Evolutionary conservation across 495 filamentous ascomycete genomes (phyloP).

Genomic region (Lasiosphaeria hispida): DNA sequence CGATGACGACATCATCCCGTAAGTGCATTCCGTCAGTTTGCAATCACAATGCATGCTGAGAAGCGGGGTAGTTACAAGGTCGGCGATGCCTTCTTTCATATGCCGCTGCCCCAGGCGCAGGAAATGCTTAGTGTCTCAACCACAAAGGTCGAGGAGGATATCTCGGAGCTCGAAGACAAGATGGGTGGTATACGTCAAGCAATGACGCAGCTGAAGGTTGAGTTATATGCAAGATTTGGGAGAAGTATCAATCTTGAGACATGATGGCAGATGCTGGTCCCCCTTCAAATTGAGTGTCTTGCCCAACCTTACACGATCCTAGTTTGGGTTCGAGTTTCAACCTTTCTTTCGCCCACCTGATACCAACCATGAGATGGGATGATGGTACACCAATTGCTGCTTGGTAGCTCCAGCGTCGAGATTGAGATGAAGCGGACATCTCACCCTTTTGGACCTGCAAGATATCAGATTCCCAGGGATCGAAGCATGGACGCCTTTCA

Average conservation of each 20-base stretch:
- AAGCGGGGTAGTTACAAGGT: slow-evolving; percentile 76
- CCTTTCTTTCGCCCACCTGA: too few species aligned
- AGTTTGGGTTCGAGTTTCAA: too few species aligned
- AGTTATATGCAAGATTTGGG: slow-evolving; percentile 90
- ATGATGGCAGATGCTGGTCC: slow-evolving; percentile 40
- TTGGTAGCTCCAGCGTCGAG: too few species aligned
- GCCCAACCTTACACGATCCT: slow-evolving; percentile 3
- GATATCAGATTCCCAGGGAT: too few species aligned
- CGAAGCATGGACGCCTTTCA: too few species aligned
- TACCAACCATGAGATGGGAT: too few species aligned
- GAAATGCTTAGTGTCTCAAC: slow-evolving; percentile 71
- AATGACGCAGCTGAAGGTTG: slow-evolving; percentile 82
- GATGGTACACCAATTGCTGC: too few species aligned
- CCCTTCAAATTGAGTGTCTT: neutral
- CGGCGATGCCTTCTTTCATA: slow-evolving; percentile 87
- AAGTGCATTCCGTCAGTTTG: slow-evolving; percentile 22
- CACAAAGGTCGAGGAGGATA: slow-evolving; percentile 69
- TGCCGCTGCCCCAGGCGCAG: slow-evolving; percentile 81
- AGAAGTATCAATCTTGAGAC: slow-evolving; percentile 93
- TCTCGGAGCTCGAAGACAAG: slow-evolving; percentile 72
- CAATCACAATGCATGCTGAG: slow-evolving; percentile 15
- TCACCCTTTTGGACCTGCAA: too few species aligned
- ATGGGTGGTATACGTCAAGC: slow-evolving; percentile 73
- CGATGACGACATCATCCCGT: slow-evolving; percentile 93
- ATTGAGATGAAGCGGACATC: too few species aligned